phyloP scores from a whole-genome alignment of 306 rosid species.

The Quercus suber region DNA sequence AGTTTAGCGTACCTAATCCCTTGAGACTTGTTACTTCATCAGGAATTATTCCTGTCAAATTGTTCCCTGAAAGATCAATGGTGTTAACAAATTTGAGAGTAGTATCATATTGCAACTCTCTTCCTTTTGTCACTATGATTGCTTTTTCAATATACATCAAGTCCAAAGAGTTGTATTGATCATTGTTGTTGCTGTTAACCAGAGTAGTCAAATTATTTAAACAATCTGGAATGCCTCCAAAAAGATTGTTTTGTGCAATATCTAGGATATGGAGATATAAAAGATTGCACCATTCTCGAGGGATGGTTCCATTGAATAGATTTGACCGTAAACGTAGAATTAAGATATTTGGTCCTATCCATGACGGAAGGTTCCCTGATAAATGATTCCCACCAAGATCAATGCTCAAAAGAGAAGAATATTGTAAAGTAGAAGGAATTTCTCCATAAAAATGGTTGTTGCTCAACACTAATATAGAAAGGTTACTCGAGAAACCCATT shows the following conservation, averaged over 20 bases:
- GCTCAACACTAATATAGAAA: neutral
- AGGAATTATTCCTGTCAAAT: slow-evolving; percentile 6
- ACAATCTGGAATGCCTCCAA: too few relatives aligned
- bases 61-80: slow-evolving; percentile 1
- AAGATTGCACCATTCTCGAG: accelerated
- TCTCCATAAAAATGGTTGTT: slow-evolving; percentile 5
- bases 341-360: neutral
- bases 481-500: neutral
- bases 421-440: neutral
- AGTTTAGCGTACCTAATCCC: neutral
- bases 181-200: accelerated
- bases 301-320: slow-evolving; percentile 6
- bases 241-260: too few relatives aligned
- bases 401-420: neutral
- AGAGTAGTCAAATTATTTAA: neutral
- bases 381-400: slow-evolving; percentile 17
- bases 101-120: neutral
- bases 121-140: too few relatives aligned
- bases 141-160: too few relatives aligned
- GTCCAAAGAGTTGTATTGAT: too few relatives aligned
- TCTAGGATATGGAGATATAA: too few relatives aligned
- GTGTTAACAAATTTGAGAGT: neutral
- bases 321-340: slow-evolving; percentile 12
- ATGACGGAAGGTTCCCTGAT: neutral
- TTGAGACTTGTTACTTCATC: neutral